These are phyloP conservation scores for Podospora pseudocomata DNA, from an alignment of 495 filamentous ascomycete genomes.

Conservation along the genomic window DNA sequence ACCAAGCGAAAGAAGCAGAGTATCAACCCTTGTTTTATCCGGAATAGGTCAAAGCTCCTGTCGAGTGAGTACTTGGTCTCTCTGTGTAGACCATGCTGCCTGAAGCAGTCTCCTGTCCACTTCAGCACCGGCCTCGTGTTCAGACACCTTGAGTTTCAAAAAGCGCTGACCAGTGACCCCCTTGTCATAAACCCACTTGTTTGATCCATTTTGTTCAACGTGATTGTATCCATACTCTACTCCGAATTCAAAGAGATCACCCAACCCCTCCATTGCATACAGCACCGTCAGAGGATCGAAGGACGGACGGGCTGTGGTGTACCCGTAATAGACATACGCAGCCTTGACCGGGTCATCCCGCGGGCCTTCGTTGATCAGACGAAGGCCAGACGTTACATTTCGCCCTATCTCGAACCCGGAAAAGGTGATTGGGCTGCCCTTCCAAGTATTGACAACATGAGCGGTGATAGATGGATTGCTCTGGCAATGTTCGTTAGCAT, in stretches of 20 bases:
- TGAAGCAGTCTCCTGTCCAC: slow-evolving; percentile 25
- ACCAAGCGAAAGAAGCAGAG: not conserved
- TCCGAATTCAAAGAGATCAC: slow-evolving; percentile 31
- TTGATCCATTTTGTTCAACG: slow-evolving; percentile 31
- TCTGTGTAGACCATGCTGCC: slow-evolving; percentile 11
- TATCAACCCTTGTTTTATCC: not conserved
- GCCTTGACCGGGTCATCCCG: slow-evolving; percentile 36
- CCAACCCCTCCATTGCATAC: slow-evolving; percentile 43
- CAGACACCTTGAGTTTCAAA: slow-evolving; percentile 26
- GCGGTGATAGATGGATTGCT: slow-evolving; percentile 30
- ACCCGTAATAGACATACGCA: slow-evolving; percentile 42
- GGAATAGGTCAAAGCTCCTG: not conserved
- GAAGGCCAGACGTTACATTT: slow-evolving; percentile 34
- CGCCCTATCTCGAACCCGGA: slow-evolving; percentile 37
- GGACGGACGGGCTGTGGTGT: slow-evolving; percentile 30
- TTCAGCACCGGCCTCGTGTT: slow-evolving; percentile 21
- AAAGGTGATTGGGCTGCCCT: slow-evolving; percentile 30
- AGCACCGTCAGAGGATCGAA: slow-evolving; percentile 47
- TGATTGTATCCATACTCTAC: slow-evolving; percentile 34
- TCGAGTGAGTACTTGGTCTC: not conserved
- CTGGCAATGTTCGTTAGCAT: too few species aligned
- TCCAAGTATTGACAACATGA: slow-evolving; percentile 43
- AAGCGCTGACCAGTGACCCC: slow-evolving; percentile 32
- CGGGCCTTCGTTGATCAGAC: slow-evolving; percentile 32
- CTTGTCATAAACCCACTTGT: slow-evolving; percentile 36